Evolutionary conservation across 768 basidiomycete genomes (phyloP).

Genomic region (Lactarius hengduanensis): DNA sequence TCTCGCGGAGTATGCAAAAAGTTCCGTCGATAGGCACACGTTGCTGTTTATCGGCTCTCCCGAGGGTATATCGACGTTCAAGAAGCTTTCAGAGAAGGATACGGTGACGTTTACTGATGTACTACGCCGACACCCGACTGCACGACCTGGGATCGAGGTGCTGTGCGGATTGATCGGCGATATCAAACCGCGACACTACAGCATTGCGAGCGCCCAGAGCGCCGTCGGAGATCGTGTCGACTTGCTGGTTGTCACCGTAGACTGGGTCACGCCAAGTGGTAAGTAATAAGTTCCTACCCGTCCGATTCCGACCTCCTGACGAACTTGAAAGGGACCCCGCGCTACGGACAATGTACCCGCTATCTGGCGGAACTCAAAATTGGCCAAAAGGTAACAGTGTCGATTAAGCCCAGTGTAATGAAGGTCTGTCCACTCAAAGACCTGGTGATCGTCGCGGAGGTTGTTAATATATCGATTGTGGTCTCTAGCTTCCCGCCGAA

Average conservation of each 20-base stretch:
- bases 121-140: constrained; percentile 70
- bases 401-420: constrained; percentile 99
- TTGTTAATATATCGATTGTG: constrained; percentile 21
- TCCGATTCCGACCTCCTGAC: neutral
- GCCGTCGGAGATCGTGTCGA: constrained; percentile 95
- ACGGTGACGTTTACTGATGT: constrained; percentile 93
- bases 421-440: constrained; percentile 54
- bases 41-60: constrained; percentile 91
- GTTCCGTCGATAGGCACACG: constrained; percentile 68
- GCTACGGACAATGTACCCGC: constrained; percentile 94
- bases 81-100: constrained; percentile 93
- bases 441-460: neutral
- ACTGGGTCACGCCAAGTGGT: constrained; percentile 89
- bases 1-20: constrained; percentile 72
- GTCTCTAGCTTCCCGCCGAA: constrained; percentile 71
- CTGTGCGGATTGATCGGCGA: constrained; percentile 90
- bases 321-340: constrained; percentile 52
- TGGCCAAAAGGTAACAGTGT: constrained; percentile 94
- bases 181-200: constrained; percentile 97
- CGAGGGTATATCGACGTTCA: constrained; percentile 90
- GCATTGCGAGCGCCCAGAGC: constrained; percentile 93
- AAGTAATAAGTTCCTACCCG: constrained; percentile 34
- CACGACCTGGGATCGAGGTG: constrained; percentile 77
- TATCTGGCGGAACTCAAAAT: constrained; percentile 82
- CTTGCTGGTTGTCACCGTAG: constrained; percentile 92